Conservation (phyloP, 2,329 filamentous ascomycete genomes). For the Mycogone perniciosa region DNA sequence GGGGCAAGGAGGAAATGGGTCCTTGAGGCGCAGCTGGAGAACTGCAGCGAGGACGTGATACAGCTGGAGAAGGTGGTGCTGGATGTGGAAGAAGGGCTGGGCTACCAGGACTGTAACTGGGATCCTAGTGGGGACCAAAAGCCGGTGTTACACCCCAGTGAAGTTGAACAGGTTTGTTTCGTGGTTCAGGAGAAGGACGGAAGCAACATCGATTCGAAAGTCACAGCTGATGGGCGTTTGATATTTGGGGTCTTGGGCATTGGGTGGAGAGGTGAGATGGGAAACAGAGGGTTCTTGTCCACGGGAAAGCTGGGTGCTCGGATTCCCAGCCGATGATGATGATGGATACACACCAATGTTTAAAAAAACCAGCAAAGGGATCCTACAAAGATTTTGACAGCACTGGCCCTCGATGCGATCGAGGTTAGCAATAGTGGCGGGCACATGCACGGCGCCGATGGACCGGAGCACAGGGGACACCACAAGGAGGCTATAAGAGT, state of each 20-base stretch:
- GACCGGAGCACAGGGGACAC: background rate
- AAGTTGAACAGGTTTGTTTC: slow-evolving; percentile 62
- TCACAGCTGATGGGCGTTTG: slow-evolving; percentile 51
- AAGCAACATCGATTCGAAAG: slow-evolving; percentile 31
- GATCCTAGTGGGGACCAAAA: slow-evolving; percentile 35
- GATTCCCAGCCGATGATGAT: slow-evolving; percentile 23
- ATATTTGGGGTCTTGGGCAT: slow-evolving; percentile 77
- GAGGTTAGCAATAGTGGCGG: background rate
- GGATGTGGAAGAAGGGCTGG: slow-evolving; percentile 46
- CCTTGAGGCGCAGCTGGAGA: slow-evolving; percentile 92
- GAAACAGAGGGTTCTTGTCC: slow-evolving; percentile 77
- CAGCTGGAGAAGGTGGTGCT: slow-evolving; percentile 63
- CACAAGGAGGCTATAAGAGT: background rate
- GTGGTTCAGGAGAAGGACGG: slow-evolving; percentile 43
- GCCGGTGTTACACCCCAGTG: slow-evolving; percentile 55
- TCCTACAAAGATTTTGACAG: no score
- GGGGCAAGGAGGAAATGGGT: slow-evolving; percentile 51
- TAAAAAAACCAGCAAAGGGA: background rate
- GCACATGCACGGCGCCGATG: background rate
- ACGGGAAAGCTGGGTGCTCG: slow-evolving; percentile 72
- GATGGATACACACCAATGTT: background rate
- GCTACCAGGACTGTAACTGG: slow-evolving; percentile 53
- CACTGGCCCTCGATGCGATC: background rate
- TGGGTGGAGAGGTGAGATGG: slow-evolving; percentile 85
- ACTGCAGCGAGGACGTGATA: slow-evolving; percentile 78